Conservation (phyloP, 1,284 basidiomycete genomes). For the Tylopilus sp. region DNA sequence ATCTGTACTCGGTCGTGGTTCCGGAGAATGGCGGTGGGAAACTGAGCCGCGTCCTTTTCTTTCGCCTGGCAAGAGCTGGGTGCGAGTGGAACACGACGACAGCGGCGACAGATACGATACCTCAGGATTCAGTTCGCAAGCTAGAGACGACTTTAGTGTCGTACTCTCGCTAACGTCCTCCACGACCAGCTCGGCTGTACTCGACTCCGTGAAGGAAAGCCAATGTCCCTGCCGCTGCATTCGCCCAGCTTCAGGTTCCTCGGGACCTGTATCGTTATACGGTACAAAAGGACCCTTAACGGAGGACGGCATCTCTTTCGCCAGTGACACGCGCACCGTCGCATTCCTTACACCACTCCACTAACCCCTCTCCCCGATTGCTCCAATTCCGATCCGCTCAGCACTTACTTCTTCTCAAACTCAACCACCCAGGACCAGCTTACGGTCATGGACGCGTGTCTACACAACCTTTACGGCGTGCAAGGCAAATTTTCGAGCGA, state of each 20-base stretch:
- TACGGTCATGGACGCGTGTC: slow-evolving; percentile 75
- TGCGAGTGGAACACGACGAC: too few species aligned
- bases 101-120: slow-evolving; percentile 38
- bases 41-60: too few species aligned
- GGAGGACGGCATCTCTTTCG: slow-evolving; percentile 20
- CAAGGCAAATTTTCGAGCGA: slow-evolving; percentile 59
- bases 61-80: too few species aligned
- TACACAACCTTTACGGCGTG: slow-evolving; percentile 69
- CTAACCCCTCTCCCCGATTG: slow-evolving; percentile 59
- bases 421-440: slow-evolving; percentile 63
- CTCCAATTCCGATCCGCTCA: slow-evolving; percentile 32
- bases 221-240: slow-evolving; percentile 50
- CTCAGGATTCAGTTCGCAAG: slow-evolving; percentile 41
- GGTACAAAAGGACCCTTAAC: slow-evolving; percentile 21
- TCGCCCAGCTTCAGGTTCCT: slow-evolving; percentile 37
- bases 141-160: slow-evolving; percentile 61
- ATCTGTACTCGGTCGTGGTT: too few species aligned
- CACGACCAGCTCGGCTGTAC: slow-evolving; percentile 63
- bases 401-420: slow-evolving; percentile 61
- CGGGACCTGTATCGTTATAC: slow-evolving; percentile 40
- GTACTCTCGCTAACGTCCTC: slow-evolving; percentile 61
- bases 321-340: slow-evolving; percentile 41
- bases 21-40: too few species aligned
- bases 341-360: slow-evolving; percentile 51
- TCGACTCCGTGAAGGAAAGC: slow-evolving; percentile 54